These are phyloP conservation scores for Aspergillus fumigatus DNA, from an alignment of 2,329 filamentous ascomycete genomes.

Conservation along the genomic window DNA sequence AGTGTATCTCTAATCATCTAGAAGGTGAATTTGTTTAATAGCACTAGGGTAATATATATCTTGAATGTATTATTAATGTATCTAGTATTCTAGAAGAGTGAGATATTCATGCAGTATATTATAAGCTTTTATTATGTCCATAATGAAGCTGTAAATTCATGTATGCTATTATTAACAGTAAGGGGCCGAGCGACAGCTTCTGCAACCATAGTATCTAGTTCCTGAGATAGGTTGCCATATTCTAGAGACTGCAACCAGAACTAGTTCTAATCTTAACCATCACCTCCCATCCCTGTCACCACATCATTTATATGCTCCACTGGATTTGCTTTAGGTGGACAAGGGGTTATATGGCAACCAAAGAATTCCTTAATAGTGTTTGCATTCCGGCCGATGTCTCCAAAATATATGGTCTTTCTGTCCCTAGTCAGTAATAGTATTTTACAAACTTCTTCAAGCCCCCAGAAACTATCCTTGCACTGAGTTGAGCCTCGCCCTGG, in stretches of 20 bases:
- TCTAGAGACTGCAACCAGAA: conserved; percentile 65
- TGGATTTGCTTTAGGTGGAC: conserved; percentile 57
- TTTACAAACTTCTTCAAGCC: conserved; percentile 57
- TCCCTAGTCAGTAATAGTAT: conserved; percentile 61
- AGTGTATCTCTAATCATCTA: conserved; percentile 62
- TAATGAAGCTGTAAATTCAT: conserved; percentile 63
- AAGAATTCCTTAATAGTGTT: conserved; percentile 63
- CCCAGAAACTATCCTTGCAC: too few relatives aligned
- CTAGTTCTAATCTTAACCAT: conserved; percentile 61
- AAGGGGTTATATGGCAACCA: conserved; percentile 58
- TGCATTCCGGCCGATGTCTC: conserved; percentile 61
- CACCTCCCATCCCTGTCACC: conserved; percentile 41
- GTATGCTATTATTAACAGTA: conserved; percentile 35
- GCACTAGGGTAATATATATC: conserved; percentile 48
- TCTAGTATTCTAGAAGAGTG: conserved; percentile 62
- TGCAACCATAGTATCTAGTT: conserved; percentile 61
- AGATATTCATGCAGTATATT: conserved; percentile 61
- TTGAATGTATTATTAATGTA: conserved; percentile 63
- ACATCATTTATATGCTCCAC: conserved; percentile 55
- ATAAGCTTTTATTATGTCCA: conserved; percentile 61
- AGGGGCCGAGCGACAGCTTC: conserved; percentile 39
- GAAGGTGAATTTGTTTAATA: conserved; percentile 56
- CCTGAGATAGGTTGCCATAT: conserved; percentile 45
- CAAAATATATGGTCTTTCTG: conserved; percentile 69
- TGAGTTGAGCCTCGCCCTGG: too few relatives aligned